Percentiles rank a stretch among this genome's conserved stretches.
Evolutionary conservation across 768 basidiomycete genomes (phyloP).

Genomic region (Trametes cubensis): DNA sequence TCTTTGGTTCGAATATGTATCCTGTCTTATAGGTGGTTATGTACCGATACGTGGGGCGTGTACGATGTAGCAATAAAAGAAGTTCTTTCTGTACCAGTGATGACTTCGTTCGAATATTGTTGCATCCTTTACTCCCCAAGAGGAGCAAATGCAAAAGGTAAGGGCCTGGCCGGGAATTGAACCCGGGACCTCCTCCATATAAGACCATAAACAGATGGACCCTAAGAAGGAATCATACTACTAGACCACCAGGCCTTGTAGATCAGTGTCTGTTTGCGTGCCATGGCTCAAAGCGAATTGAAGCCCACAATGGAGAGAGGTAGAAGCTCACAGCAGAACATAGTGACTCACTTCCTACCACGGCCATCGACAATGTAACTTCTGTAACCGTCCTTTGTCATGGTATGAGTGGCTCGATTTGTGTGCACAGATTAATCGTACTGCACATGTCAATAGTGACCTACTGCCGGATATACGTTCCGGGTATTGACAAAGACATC

Average conservation of each 20-base stretch:
- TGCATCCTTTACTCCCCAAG: too few relatives aligned
- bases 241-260: conserved; percentile 18
- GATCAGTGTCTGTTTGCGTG: too few relatives aligned
- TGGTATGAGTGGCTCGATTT: not conserved
- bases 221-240: conserved; percentile 21
- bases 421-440: too few relatives aligned
- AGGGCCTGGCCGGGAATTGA: conserved; percentile 84
- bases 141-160: not conserved
- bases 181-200: conserved; percentile 79
- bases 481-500: too few relatives aligned
- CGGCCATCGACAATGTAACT: too few relatives aligned
- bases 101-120: not conserved
- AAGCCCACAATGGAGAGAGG: too few relatives aligned
- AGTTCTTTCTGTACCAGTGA: not conserved
- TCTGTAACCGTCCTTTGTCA: too few relatives aligned
- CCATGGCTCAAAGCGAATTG: too few relatives aligned
- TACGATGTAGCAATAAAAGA: not conserved
- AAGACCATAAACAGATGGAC: too few relatives aligned
- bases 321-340: too few relatives aligned
- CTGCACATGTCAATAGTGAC: not conserved
- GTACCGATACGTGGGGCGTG: not conserved
- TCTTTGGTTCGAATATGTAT: not conserved
- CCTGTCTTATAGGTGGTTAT: not conserved
- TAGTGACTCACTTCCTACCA: too few relatives aligned
- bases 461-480: not conserved